These are phyloP conservation scores for Cornus controversa DNA, from an alignment of 148 eudicot species.

Conservation along the genomic window DNA sequence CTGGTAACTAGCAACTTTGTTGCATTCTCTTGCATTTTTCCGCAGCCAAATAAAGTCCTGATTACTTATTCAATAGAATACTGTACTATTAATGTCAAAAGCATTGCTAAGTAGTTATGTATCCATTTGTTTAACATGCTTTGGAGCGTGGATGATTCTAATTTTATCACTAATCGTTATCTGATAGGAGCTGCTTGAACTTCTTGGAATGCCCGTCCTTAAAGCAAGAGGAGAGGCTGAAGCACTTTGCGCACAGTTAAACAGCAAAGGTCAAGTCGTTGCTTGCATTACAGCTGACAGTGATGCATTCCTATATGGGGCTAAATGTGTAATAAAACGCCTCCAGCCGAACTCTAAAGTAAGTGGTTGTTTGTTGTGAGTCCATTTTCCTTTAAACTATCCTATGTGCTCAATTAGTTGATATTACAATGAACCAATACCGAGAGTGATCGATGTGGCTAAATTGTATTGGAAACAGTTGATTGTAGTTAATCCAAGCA, in stretches of 20 bases:
- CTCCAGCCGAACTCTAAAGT: constrained; percentile 74
- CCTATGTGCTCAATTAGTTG: neutral
- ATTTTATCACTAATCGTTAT: constrained; percentile 2
- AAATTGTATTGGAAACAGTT: too few relatives aligned
- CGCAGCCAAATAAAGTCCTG: neutral
- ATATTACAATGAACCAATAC: neutral
- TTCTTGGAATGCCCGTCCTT: constrained; percentile 85
- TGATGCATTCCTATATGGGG: constrained; percentile 90
- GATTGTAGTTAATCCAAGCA: too few relatives aligned
- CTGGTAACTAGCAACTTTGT: neutral
- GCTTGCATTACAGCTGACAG: constrained; percentile 96
- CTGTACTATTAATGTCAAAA: neutral
- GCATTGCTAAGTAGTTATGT: neutral
- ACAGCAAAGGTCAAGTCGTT: constrained; percentile 76
- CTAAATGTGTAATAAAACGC: constrained; percentile 69
- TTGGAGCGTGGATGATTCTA: neutral
- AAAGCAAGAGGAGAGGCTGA: constrained; percentile 87
- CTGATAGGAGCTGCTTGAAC: constrained; percentile 74
- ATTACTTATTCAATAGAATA: neutral
- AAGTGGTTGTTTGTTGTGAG: constrained; percentile 7
- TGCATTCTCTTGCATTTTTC: neutral
- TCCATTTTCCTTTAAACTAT: neutral
- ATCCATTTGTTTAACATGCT: neutral
- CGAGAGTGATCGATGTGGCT: neutral
- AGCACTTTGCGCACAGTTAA: constrained; percentile 91